Conservation (phyloP, 192 early-diverging fungal species). For the Backusella morwellensis region DNA sequence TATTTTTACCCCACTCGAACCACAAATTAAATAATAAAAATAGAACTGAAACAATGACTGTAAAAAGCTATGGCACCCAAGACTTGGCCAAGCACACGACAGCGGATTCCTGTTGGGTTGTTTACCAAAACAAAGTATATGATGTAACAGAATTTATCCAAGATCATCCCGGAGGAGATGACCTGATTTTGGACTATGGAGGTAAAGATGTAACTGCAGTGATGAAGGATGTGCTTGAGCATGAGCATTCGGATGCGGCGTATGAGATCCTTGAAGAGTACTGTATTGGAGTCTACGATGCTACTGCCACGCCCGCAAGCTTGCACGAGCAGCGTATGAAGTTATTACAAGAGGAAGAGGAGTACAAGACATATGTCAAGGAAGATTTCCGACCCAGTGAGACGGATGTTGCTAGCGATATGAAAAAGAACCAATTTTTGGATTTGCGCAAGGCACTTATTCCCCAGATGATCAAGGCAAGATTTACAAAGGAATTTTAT, state of each 20-base stretch:
- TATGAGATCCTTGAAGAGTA: slow-evolving; percentile 87
- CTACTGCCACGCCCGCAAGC: background rate
- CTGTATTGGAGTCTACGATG: slow-evolving; percentile 59
- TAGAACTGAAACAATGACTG: slow-evolving; percentile 5
- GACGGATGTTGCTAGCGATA: slow-evolving; percentile 42
- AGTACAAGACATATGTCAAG: slow-evolving; percentile 27
- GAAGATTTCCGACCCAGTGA: slow-evolving; percentile 44
- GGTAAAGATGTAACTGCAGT: slow-evolving; percentile 80
- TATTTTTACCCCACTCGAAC: background rate
- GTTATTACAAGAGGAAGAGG: slow-evolving; percentile 28
- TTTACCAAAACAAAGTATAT: slow-evolving; percentile 79
- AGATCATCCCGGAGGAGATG: slow-evolving; percentile 94
- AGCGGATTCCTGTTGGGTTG: slow-evolving; percentile 76
- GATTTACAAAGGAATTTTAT: slow-evolving; percentile 82
- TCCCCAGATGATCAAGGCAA: slow-evolving; percentile 69
- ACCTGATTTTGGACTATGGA: slow-evolving; percentile 82
- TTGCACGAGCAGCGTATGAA: slow-evolving; percentile 25
- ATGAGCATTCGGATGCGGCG: slow-evolving; percentile 80
- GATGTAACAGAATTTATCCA: slow-evolving; percentile 84
- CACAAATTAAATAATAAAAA: background rate
- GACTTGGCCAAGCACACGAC: slow-evolving; percentile 66
- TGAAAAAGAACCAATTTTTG: slow-evolving; percentile 71
- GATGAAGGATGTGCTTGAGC: slow-evolving; percentile 74
- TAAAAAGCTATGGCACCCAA: background rate
- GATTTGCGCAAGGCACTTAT: slow-evolving; percentile 81